Evolutionary conservation across 768 basidiomycete genomes (phyloP), one percentile per base, ranked within the genome.

Genomic region (Russula vinacea): DNA sequence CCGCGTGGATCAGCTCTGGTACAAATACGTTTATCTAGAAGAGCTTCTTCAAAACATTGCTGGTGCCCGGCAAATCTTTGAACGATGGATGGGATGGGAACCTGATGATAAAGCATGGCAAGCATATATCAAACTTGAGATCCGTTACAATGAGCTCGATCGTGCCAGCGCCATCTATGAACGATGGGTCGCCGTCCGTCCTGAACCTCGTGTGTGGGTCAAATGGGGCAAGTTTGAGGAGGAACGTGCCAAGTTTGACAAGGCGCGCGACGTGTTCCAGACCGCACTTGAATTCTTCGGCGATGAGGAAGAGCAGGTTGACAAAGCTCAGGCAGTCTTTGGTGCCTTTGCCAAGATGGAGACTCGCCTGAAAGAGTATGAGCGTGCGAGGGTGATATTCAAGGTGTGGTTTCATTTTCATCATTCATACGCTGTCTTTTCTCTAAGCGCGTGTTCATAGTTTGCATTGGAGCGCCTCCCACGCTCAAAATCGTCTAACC

Each of bases 51-150:
- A 95, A 71, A 98, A 99, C 72, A 88, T 99, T 37, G 86, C 95
- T 1, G 97, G 97, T 44, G 94, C 95, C 1, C 87, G 97, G 10
- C 96, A 98, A 73, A 93, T 98, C 60, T 99, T 98, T 67, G 97
- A 99, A 75, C 84, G 97, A 52, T 99, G 97, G 97, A 96, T 98
- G 94, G 85, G 92, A 68, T 98, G 97, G 97, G 97, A 98, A 73
- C 97, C 97, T 0, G 95, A 98, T 71, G 97, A 98, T 83, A 98
- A 98, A 79, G 94, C 96, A 3, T 99, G 96, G 96, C 92, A 94
- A 73, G 93, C 94, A n/a, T 98, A 96, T 76, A 92, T 98, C 81
- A 98, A 99, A 78, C 81, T 98, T 74, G 97, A 99, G 78, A 87
- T 89, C 72, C 84, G 97, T 57, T 99, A 98, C 73, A 80, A 86